Evolutionary conservation across 495 filamentous ascomycete species (phyloP).

Genomic region (Chaetomium fimeti): DNA sequence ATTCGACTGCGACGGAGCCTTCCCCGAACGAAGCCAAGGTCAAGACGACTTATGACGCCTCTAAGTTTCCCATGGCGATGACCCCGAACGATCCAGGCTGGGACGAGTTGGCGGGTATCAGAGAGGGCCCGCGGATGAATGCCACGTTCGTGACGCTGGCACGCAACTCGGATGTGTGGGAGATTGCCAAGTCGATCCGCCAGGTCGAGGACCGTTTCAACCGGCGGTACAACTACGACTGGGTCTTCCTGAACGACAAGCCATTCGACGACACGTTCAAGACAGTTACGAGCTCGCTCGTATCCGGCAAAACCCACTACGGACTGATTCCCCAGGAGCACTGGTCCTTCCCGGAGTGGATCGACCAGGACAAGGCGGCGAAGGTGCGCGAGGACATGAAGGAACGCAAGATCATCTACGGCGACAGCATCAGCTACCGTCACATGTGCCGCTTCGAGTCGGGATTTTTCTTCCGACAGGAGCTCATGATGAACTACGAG

Average conservation of each 20-base stretch:
- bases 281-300: conserved; percentile 80
- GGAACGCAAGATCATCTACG: conserved; percentile 86
- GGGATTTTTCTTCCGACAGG: conserved; percentile 88
- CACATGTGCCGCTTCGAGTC: conserved; percentile 96
- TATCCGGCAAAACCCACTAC: conserved; percentile 89
- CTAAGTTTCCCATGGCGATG: conserved; percentile 51
- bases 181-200: conserved; percentile 90
- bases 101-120: conserved; percentile 52
- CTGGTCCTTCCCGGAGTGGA: conserved; percentile 86
- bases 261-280: conserved; percentile 91
- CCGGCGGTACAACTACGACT: conserved; percentile 92
- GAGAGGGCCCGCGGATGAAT: conserved; percentile 72
- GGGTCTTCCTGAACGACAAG: conserved; percentile 97
- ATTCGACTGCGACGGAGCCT: background rate
- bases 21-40: conserved; percentile 18
- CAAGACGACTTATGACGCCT: conserved; percentile 37
- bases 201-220: conserved; percentile 98
- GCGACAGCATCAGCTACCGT: conserved; percentile 85
- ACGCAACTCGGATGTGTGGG: conserved; percentile 91
- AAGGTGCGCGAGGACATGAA: conserved; percentile 83
- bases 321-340: conserved; percentile 80
- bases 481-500: conserved; percentile 78
- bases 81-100: conserved; percentile 47
- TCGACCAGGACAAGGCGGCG: conserved; percentile 79
- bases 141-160: conserved; percentile 96